Percentiles rank a stretch among this genome's conserved stretches.
These are phyloP conservation scores for Diaporthe humulicola DNA, from an alignment of 2,329 filamentous ascomycete species.

Conservation along the genomic window DNA sequence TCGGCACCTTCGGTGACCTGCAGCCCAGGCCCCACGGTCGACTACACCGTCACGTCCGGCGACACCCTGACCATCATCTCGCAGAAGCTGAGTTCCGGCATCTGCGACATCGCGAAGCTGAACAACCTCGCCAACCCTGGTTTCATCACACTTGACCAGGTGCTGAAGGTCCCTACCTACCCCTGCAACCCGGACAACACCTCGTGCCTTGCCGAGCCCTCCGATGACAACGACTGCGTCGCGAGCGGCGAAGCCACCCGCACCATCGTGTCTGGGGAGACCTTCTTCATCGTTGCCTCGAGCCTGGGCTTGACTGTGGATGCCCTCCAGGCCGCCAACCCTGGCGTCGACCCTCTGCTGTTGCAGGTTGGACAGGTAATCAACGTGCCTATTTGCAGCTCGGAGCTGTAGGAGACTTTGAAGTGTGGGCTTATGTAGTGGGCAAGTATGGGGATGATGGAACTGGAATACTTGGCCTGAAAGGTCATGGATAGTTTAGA, in stretches of 20 bases:
- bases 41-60: constrained; percentile 1
- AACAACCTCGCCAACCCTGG: constrained; percentile 16
- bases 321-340: constrained; percentile 21
- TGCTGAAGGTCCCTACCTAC: constrained; percentile 20
- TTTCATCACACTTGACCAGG: constrained; percentile 17
- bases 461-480: neutral
- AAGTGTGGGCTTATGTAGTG: neutral
- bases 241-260: neutral
- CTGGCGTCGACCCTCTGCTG: constrained; percentile 8
- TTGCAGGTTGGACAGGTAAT: constrained; percentile 8
- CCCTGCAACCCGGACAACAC: constrained; percentile 19
- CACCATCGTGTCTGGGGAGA: constrained; percentile 5
- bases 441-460: neutral
- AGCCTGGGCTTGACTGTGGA: constrained; percentile 6
- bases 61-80: constrained; percentile 27
- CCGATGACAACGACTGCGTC: constrained; percentile 22
- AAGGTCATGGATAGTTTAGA: too few relatives aligned
- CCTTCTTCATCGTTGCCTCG: constrained; percentile 16
- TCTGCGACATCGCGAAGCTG: constrained; percentile 11
- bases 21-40: constrained; percentile 1
- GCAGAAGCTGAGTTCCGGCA: constrained; percentile 20
- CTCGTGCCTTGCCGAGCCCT: constrained; percentile 12
- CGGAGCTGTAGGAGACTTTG: neutral
- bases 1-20: neutral
- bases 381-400: constrained; percentile 3